These are phyloP conservation scores for Trichoderma sp. DNA, from an alignment of 2,329 filamentous ascomycete species.

Conservation along the genomic window DNA sequence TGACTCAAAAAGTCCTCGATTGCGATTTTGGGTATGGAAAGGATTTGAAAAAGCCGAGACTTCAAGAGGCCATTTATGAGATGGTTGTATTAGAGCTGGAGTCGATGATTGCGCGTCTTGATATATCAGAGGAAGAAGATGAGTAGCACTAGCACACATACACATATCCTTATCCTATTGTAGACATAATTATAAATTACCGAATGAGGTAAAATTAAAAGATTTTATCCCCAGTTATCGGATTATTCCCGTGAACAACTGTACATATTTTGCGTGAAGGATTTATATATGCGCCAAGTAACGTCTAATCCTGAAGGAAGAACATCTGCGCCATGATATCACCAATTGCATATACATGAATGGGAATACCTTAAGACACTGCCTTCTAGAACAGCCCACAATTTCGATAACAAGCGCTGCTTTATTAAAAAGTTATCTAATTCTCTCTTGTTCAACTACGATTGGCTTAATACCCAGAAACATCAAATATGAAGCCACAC, in stretches of 20 bases:
- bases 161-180: not conserved
- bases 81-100: not conserved
- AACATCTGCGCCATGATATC: not conserved
- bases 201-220: not conserved
- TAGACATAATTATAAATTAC: not conserved
- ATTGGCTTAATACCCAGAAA: not conserved
- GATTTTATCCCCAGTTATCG: not conserved
- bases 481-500: not conserved
- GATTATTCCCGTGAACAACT: not conserved
- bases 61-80: not conserved
- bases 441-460: not conserved
- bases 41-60: conserved; percentile 3
- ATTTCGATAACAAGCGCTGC: not conserved
- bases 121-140: not conserved
- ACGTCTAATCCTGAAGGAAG: not conserved
- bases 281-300: not conserved
- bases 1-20: not conserved
- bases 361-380: not conserved
- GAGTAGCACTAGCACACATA: not conserved
- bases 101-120: conserved; percentile 1
- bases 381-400: not conserved
- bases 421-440: not conserved
- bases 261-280: not conserved
- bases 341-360: not conserved
- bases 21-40: conserved; percentile 3